phyloP scores from a whole-genome alignment of 768 basidiomycete genomes.

The Strobilomyces dryophilus region DNA sequence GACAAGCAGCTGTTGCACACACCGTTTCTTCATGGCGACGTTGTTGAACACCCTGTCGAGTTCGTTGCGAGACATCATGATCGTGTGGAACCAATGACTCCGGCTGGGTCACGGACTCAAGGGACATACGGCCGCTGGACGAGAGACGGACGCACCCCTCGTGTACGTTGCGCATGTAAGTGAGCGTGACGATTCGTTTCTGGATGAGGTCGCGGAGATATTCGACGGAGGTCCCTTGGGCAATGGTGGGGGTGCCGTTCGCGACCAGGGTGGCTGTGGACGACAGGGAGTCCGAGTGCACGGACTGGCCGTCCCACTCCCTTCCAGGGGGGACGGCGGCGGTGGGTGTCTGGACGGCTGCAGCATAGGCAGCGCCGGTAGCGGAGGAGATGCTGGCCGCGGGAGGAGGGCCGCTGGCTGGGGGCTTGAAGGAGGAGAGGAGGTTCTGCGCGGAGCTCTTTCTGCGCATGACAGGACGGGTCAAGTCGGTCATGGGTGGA shows the following conservation, averaged over 20 bases:
- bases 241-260: constrained; percentile 25
- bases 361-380: constrained; percentile 37
- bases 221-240: constrained; percentile 71
- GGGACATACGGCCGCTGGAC: background rate
- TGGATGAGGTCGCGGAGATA: constrained; percentile 75
- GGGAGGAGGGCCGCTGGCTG: constrained; percentile 22
- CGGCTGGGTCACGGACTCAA: constrained; percentile 41
- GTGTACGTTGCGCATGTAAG: constrained; percentile 80
- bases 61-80: constrained; percentile 70
- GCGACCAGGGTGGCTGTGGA: constrained; percentile 39
- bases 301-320: constrained; percentile 73
- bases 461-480: constrained; percentile 67
- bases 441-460: constrained; percentile 86
- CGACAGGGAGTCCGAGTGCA: constrained; percentile 44
- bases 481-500: constrained; percentile 27
- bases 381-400: constrained; percentile 34
- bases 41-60: constrained; percentile 75
- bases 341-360: constrained; percentile 33
- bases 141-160: constrained; percentile 61
- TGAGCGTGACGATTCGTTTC: constrained; percentile 81
- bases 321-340: constrained; percentile 40
- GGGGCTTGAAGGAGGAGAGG: constrained; percentile 63
- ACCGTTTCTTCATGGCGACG: constrained; percentile 76
- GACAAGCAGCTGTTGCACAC: constrained; percentile 14
- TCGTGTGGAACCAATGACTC: constrained; percentile 86